Percentiles rank a stretch among this genome's conserved stretches.
phyloP scores from a whole-genome alignment of 129 eudicot species.

The Lactuca saligna region DNA sequence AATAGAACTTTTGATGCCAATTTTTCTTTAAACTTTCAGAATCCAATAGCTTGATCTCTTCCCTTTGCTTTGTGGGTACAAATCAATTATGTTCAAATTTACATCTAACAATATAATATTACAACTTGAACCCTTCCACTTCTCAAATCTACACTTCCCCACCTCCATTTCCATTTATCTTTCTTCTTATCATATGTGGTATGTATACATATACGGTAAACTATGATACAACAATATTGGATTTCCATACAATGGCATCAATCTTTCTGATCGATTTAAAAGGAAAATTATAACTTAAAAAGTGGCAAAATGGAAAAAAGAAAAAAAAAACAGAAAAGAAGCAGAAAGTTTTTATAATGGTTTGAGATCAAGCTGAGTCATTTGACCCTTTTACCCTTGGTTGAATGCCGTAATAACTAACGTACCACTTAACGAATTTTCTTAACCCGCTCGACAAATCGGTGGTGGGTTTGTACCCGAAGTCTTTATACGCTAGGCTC shows the following conservation, averaged over 20 bases:
- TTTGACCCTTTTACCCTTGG: constrained; percentile 59
- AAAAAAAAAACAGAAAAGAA: constrained; percentile 24
- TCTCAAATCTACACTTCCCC: constrained; percentile 38
- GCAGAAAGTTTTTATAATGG: constrained; percentile 5
- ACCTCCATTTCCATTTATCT: constrained; percentile 25
- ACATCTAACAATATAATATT: constrained; percentile 38
- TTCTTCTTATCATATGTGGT: constrained; percentile 31
- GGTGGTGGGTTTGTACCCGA: constrained; percentile 80
- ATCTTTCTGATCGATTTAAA: constrained; percentile 3
- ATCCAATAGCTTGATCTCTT: constrained; percentile 29
- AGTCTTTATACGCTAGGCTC: constrained; percentile 57
- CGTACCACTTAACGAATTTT: constrained; percentile 78
- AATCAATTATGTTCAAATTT: constrained; percentile 33
- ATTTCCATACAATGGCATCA: constrained; percentile 2
- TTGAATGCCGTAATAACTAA: constrained; percentile 64
- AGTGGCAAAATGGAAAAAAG: constrained; percentile 17
- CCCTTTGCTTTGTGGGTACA: constrained; percentile 44
- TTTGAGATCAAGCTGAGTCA: constrained; percentile 17
- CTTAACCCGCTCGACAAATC: constrained; percentile 71
- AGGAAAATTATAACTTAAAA: constrained; percentile 24
- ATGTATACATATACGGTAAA: constrained; percentile 32
- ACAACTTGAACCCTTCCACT: constrained; percentile 27
- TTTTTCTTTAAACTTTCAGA: constrained; percentile 9
- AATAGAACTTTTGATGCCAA: constrained; percentile 12
- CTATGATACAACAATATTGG: constrained; percentile 39